Evolutionary conservation across 176 grass and related monocot genomes (phyloP).

Genomic region (Aegilops speltoides): DNA sequence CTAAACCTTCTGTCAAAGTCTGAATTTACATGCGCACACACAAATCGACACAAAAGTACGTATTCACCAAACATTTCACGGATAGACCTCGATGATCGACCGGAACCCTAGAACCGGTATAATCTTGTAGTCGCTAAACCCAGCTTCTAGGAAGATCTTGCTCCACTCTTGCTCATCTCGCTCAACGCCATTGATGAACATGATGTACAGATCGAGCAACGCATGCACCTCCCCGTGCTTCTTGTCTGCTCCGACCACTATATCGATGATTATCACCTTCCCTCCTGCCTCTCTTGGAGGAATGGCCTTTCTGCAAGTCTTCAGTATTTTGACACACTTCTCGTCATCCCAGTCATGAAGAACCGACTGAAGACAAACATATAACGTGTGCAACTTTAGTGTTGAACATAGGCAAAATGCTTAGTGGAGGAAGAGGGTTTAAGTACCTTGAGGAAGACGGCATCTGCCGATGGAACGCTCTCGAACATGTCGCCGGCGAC

Average conservation of each 20-base stretch:
- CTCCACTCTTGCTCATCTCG: conserved; percentile 47
- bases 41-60: neutral
- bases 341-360: conserved; percentile 55
- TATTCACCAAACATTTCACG: neutral
- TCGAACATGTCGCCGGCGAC: conserved; percentile 54
- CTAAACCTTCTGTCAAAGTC: too few relatives aligned
- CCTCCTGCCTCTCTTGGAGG: conserved; percentile 14
- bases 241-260: conserved; percentile 7
- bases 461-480: conserved; percentile 38
- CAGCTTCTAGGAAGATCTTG: conserved; percentile 40
- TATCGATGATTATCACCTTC: conserved; percentile 51
- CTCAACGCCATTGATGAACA: conserved; percentile 29
- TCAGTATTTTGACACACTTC: conserved; percentile 44
- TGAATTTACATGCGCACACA: neutral
- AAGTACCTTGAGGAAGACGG: conserved; percentile 47
- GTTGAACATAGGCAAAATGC: too few relatives aligned
- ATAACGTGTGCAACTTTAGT: neutral
- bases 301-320: conserved; percentile 41
- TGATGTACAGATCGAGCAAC: conserved; percentile 23
- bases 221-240: conserved; percentile 26
- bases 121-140: conserved; percentile 45
- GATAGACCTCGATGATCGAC: conserved; percentile 50
- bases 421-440: neutral
- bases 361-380: conserved; percentile 32
- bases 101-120: conserved; percentile 27